phyloP scores from a whole-genome alignment of 768 basidiomycete genomes.

The Pulveroboletus sp. region DNA sequence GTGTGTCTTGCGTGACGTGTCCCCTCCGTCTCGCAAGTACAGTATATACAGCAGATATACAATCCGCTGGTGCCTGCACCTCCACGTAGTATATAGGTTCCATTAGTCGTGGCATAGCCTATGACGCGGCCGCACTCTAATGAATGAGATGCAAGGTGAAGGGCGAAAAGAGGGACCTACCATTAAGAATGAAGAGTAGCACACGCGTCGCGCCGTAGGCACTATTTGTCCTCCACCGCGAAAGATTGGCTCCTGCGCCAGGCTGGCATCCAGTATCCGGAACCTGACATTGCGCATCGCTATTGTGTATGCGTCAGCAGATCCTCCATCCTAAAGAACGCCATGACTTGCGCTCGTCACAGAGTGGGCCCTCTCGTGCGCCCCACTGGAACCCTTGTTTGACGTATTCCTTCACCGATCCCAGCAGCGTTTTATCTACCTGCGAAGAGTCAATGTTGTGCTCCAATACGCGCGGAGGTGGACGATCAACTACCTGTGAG shows the following conservation, averaged over 20 bases:
- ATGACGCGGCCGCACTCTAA: neutral
- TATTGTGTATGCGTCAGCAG: constrained; percentile 28
- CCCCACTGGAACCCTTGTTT: constrained; percentile 99
- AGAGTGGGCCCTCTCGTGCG: constrained; percentile 92
- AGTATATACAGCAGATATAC: constrained; percentile 97
- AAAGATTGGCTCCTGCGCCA: constrained; percentile 95
- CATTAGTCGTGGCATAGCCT: constrained; percentile 94
- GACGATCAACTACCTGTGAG: constrained; percentile 58
- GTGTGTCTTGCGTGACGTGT: constrained; percentile 98
- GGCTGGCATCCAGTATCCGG: constrained; percentile 85
- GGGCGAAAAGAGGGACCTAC: constrained; percentile 42
- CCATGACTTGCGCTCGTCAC: constrained; percentile 90
- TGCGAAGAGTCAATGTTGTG: constrained; percentile 25
- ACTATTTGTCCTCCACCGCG: constrained; percentile 98
- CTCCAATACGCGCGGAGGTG: neutral
- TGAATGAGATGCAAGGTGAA: neutral
- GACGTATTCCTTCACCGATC: constrained; percentile 87
- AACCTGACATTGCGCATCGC: constrained; percentile 99
- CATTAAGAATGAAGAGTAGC: constrained; percentile 99
- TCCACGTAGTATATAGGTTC: constrained; percentile 99
- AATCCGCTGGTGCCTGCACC: constrained; percentile 98
- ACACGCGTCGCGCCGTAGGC: constrained; percentile 96
- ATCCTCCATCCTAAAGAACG: neutral
- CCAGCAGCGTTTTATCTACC: constrained; percentile 91
- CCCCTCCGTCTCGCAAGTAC: constrained; percentile 97